These are phyloP conservation scores for Stachybotrys elegans DNA, from an alignment of 2,329 filamentous ascomycete species.

Conservation along the genomic window DNA sequence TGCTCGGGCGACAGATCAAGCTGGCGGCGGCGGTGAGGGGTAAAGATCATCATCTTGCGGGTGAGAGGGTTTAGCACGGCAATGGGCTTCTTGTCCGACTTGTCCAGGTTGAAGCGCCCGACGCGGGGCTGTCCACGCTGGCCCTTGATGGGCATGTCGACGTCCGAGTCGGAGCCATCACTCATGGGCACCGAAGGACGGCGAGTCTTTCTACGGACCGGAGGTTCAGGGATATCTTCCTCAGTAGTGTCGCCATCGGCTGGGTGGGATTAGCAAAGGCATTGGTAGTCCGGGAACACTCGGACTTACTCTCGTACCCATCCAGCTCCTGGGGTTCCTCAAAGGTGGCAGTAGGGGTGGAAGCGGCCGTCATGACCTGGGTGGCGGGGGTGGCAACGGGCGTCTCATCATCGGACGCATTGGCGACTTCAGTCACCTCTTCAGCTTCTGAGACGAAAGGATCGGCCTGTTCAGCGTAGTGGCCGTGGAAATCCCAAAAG, in stretches of 20 bases:
- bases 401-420: conserved; percentile 31
- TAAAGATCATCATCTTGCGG: conserved; percentile 60
- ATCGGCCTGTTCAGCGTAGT: conserved; percentile 31
- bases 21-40: conserved; percentile 42
- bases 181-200: conserved; percentile 29
- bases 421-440: conserved; percentile 25
- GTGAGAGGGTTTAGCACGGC: conserved; percentile 53
- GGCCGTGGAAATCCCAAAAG: conserved; percentile 59
- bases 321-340: conserved; percentile 40
- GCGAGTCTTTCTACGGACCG: conserved; percentile 42
- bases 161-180: conserved; percentile 47
- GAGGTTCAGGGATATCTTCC: conserved; percentile 50
- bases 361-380: conserved; percentile 17
- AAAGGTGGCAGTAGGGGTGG: conserved; percentile 22
- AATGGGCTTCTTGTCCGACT: conserved; percentile 50
- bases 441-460: conserved; percentile 35
- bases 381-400: conserved; percentile 36
- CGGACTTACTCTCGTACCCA: conserved; percentile 56
- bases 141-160: conserved; percentile 38
- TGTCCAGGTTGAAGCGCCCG: conserved; percentile 50
- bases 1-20: conserved; percentile 52
- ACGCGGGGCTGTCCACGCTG: conserved; percentile 48
- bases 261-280: conserved; percentile 35
- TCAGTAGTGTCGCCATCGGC: conserved; percentile 60
- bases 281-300: conserved; percentile 9